These are phyloP conservation scores for Ceratobasidium sp. DNA, from an alignment of 1,284 basidiomycete species.

Conservation along the genomic window DNA sequence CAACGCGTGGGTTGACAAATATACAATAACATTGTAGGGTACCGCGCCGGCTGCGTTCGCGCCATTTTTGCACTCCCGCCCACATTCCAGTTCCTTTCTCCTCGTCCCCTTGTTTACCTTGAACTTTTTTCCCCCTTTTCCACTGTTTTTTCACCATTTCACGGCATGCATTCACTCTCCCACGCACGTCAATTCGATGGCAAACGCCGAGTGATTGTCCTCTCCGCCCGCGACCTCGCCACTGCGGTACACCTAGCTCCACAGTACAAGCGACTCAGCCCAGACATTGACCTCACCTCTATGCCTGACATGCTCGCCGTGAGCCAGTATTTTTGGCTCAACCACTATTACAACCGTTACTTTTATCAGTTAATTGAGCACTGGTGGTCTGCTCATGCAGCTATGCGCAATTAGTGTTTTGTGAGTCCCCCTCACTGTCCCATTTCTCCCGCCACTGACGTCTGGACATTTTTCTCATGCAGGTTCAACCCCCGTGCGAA, in stretches of 20 bases:
- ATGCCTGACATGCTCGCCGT: background rate
- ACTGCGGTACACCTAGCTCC: background rate
- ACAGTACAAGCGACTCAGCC: background rate
- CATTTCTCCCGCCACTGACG: too few relatives aligned
- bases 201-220: background rate
- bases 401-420: too few relatives aligned
- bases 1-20: too few relatives aligned
- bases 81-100: background rate
- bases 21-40: too few relatives aligned
- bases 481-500: too few relatives aligned
- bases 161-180: background rate
- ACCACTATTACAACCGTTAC: constrained; percentile 7
- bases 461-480: too few relatives aligned
- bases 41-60: too few relatives aligned
- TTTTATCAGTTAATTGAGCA: background rate
- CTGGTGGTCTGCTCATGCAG: background rate
- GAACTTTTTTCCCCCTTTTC: background rate
- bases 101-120: background rate
- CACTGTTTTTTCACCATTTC: background rate
- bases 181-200: background rate
- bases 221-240: background rate
- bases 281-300: background rate
- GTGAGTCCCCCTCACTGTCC: too few relatives aligned
- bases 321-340: background rate
- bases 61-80: constrained; percentile 5